Evolutionary conservation across 2,329 filamentous ascomycete genomes (phyloP).

Genomic region (Talaromyces piceae): DNA sequence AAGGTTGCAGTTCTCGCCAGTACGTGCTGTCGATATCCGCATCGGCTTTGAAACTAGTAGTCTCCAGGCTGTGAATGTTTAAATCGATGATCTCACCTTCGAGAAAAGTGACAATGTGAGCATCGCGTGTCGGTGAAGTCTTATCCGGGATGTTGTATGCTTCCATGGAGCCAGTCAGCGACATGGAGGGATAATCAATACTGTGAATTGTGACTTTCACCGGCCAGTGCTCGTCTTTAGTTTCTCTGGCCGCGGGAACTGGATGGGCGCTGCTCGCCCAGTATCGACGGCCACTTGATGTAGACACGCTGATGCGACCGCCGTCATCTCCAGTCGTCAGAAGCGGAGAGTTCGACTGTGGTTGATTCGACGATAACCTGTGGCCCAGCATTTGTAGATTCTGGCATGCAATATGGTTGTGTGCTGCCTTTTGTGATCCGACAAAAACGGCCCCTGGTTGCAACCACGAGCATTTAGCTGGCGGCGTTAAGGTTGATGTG

Average conservation of each 20-base stretch:
- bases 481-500: conserved; percentile 43
- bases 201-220: conserved; percentile 60
- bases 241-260: conserved; percentile 2
- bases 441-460: conserved; percentile 54
- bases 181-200: conserved; percentile 55
- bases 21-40: conserved; percentile 41
- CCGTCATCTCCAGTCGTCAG: conserved; percentile 29
- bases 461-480: conserved; percentile 54
- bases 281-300: conserved; percentile 30
- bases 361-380: conserved; percentile 23
- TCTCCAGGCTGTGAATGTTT: conserved; percentile 41
- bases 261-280: conserved; percentile 21
- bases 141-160: conserved; percentile 59
- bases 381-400: conserved; percentile 12
- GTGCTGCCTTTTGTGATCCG: conserved; percentile 53
- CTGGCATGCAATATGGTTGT: conserved; percentile 18
- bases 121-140: conserved; percentile 33
- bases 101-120: conserved; percentile 57
- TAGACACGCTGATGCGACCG: conserved; percentile 30
- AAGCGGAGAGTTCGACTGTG: conserved; percentile 24
- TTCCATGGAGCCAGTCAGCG: conserved; percentile 61
- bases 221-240: conserved; percentile 55
- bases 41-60: conserved; percentile 40
- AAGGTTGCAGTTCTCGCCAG: conserved; percentile 43
- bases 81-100: conserved; percentile 65